Base-by-base conservation (phyloP, 2,329 filamentous ascomycete species). In the Corynespora cassiicola region DNA sequence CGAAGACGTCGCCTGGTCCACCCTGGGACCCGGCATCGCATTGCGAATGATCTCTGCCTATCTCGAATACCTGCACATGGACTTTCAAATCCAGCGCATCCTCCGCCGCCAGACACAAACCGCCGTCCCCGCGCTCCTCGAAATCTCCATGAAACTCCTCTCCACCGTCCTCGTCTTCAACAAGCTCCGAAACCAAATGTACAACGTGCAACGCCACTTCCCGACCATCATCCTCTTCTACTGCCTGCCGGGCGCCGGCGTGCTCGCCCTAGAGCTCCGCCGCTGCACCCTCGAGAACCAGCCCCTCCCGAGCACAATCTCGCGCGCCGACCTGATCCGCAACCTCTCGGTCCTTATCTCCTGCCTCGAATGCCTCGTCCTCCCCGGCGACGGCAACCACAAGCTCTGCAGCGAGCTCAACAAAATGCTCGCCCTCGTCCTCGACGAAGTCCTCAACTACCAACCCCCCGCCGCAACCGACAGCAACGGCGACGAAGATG, bases 371-470 rank as follows among this genome's bases (percentile, higher is more conserved):
- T 66, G 62, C 61, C 54, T 63, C 1, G 53, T 66, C 6, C 41
- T 64, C 6, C 63, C 63, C 3, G 57, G 58, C 12, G 63, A 66
- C 29, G 64, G 63, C 4, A 66, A 68, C 30, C 58, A 66, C 43
- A 61, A 55, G 34, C 56, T 68, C 11, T 68, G 64, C 39, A 56
- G 41, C 25, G 64, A 68, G 40, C 50, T 66, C 7, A 68, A 66
- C 39, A 66, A 68, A 33, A 65, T 66, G 62, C 52, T 66, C 5
- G 55, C 61, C 2, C 24, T 62, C 20, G 56, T 68, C 1, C 31
- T 68, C 10, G 63, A 68, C 24, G 63, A 68, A 29, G 63, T 66
- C 3, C 54, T 68, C 9, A 66, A 68, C 29, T 65, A 65, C 31
- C 56, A 66, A 31, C 59, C 60, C 10, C 51, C 59, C 11, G 7